Conservation (phyloP, 768 basidiomycete genomes). For the Rhodocollybia butyracea region DNA sequence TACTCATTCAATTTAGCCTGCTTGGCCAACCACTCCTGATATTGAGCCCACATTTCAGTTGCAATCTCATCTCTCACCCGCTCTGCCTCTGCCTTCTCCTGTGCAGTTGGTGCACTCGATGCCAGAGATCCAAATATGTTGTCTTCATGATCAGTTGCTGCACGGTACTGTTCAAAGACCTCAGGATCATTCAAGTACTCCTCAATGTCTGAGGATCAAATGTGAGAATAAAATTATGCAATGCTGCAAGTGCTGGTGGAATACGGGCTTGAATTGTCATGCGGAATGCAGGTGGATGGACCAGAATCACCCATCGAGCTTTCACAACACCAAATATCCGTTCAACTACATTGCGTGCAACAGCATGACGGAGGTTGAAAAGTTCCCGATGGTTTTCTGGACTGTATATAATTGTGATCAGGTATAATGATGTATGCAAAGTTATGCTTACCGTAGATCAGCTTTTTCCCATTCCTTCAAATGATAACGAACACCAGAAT, state of each 20-base stretch:
- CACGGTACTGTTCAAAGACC: not conserved
- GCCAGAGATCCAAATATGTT: not conserved
- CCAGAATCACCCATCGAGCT: conserved; percentile 12
- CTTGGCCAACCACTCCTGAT: conserved; percentile 7
- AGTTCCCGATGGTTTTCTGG: conserved; percentile 1
- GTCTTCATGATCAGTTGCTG: too few species aligned
- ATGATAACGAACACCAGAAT: conserved; percentile 22
- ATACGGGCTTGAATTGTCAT: conserved; percentile 17
- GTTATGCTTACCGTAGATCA: not conserved
- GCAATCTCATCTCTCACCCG: conserved; percentile 19
- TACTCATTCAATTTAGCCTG: not conserved
- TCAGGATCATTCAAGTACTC: not conserved
- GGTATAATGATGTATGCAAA: not conserved
- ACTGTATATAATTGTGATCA: conserved; percentile 12
- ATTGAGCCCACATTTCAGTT: conserved; percentile 21
- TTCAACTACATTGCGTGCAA: conserved; percentile 7
- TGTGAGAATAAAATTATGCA: conserved; percentile 21
- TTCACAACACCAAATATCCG: conserved; percentile 13
- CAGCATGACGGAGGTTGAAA: conserved; percentile 6
- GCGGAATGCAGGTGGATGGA: conserved; percentile 4
- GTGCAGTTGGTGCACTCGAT: not conserved
- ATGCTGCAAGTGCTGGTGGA: conserved; percentile 10
- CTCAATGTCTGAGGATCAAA: conserved; percentile 14
- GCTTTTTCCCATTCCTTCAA: conserved; percentile 19
- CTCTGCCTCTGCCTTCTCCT: conserved; percentile 8